Evolutionary conservation across 2,329 filamentous ascomycete species (phyloP).

Genomic region (Corinectria fuckeliana): DNA sequence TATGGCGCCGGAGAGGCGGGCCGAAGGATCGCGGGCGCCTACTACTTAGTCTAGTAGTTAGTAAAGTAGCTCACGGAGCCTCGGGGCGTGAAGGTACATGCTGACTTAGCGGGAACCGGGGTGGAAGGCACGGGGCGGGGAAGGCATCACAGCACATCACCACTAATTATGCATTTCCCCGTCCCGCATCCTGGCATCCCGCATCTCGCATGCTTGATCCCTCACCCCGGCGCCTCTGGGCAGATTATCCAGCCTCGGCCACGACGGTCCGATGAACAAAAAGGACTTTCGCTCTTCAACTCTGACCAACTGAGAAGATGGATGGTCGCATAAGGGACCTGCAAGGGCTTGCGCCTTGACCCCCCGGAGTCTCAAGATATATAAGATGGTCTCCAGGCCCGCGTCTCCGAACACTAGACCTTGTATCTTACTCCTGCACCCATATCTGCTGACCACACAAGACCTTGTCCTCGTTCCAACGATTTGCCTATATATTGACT

Average conservation of each 20-base stretch:
- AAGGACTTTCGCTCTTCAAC: constrained; percentile 18
- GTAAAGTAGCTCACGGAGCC: constrained; percentile 26
- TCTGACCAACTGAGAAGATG: constrained; percentile 20
- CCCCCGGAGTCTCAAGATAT: constrained; percentile 31
- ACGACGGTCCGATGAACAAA: constrained; percentile 55
- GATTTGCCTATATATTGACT: neutral
- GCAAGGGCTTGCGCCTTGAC: constrained; percentile 3
- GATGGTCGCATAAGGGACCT: constrained; percentile 19
- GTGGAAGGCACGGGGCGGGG: constrained; percentile 25
- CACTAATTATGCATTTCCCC: constrained; percentile 2
- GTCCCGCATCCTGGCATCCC: constrained; percentile 5
- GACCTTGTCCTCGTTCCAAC: neutral
- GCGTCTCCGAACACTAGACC: constrained; percentile 16
- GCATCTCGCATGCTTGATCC: constrained; percentile 2
- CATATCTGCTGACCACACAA: neutral
- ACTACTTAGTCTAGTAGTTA: constrained; percentile 31
- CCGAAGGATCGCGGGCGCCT: constrained; percentile 39
- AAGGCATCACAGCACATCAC: constrained; percentile 19
- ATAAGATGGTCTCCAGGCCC: constrained; percentile 34
- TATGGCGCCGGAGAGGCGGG: constrained; percentile 44
- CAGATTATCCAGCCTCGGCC: constrained; percentile 51
- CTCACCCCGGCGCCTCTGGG: constrained; percentile 28
- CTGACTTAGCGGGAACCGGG: neutral
- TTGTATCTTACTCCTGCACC: constrained; percentile 1
- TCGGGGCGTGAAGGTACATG: constrained; percentile 8